Base-by-base conservation (phyloP, 169 alveolate genomes). In the Cryptosporidium viatorum region DNA sequence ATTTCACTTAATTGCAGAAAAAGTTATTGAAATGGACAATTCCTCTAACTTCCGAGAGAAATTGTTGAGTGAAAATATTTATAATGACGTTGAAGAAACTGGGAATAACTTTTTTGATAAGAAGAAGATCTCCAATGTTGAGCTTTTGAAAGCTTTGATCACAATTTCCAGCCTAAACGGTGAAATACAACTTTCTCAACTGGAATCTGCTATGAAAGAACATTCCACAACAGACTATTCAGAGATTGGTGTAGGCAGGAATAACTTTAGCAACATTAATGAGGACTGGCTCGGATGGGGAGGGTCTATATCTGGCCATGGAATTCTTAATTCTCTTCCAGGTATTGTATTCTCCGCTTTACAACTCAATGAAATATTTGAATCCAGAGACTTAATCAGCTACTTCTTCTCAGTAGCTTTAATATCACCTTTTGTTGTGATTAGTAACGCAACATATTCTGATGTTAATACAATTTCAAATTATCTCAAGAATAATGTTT, bases 301-400 rank as follows among this genome's bases (percentile, higher is more conserved):
- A 33, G 89, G 75, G 23, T 45, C 35, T 33, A 41, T 62, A 3
- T 55, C 75, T 18, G 89, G 89, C 4, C 65, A 60, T 23, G 89
- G 89, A 60, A 62, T 39, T 9, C 43, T 65, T 33, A 80, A 80
- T 45, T 59, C 75, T 10, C 75, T 80, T 1, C 89, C 89, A 65
- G 89, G 89, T 9, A 23, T 80, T 8, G 51, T 80, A 16, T 80
- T 80, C 29, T 80, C 89, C 18, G 89, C 80, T 37, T 29, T 7
- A 7, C 89, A 80, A 45, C 67, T 80, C 4, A 48, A 33, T 26
- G 74, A 59, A 29, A 65, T 80, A 7, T 65, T 80, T 43, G 67
- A 39, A 26, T 80, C 89, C 12, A 80, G 89, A 65, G 75, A 80
- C 37, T 23, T 80, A 3, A 4, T 50, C 18, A 80, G 62, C 48